Evolutionary conservation across 2,329 filamentous ascomycete genomes (phyloP), one percentile per base, ranked within the genome.

Genomic region (Fusarium sp.): DNA sequence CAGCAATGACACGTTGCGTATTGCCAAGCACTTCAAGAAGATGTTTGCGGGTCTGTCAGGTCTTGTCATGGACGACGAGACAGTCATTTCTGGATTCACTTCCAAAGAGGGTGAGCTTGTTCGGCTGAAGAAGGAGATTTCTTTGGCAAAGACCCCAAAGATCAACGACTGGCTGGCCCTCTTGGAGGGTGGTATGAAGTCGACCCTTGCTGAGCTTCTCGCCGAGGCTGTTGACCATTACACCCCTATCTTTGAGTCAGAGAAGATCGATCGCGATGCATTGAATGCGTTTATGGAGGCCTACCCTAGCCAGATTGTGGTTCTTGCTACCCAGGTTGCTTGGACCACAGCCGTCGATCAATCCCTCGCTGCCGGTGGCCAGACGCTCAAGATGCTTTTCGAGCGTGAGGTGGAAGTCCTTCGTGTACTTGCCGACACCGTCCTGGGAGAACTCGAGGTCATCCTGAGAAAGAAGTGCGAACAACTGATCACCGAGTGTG

Each of bases 131-230:
- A 95, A 92, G 75, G 92, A 96, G 54, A 95, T 99, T 66, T 97
- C 94, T 17, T 86, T 99, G 49, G 88, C 94, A 74, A 97, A 97
- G 81, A 97, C 94, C 2, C 97, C 97, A 1, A 92, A 94, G 75
- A 98, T 99, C 84, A 99, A 99, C 75, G 96, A 99, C 80, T 99
- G 96, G 96, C 87, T 99, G n/a, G 92, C 93, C 31, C 90, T 97
- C 6, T 84, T 99, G 33, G 96, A 99, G 79, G 90, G 84, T 61
- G 97, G 92, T 71, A 98, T 99, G 95, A 98, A 98, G 80, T 87
- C 90, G 34, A 97, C 96, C 1, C 87, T 99, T 18, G 96, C 96
- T 0, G 95, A 98, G 78, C 85, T 97, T 28, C 87, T 99, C 31
- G 90, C 91, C 4, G 95, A 98, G 78, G 95, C 96, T 3, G 87